Conservation (phyloP, 2,329 filamentous ascomycete genomes). For the Aureobasidium pullulans region DNA sequence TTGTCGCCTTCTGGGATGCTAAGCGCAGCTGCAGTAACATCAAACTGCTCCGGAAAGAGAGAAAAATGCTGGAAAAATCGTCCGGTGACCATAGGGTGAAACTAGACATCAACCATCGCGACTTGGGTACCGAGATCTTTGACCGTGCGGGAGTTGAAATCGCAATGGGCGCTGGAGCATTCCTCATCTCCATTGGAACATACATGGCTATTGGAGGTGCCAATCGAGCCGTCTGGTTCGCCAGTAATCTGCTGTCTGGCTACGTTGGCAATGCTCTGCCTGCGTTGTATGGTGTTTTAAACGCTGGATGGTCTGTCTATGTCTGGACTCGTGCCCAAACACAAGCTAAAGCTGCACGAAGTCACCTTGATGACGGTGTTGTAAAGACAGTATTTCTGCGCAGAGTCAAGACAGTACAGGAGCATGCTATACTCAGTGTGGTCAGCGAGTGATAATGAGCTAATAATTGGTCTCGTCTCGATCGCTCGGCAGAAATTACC, state of each 20-base stretch:
- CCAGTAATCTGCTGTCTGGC: conserved; percentile 48
- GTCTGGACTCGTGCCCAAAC: conserved; percentile 35
- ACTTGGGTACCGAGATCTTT: conserved; percentile 45
- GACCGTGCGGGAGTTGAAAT: conserved; percentile 47
- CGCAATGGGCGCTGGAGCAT: conserved; percentile 42
- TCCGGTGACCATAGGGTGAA: conserved; percentile 22
- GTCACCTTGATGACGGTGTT: not conserved
- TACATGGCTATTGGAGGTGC: conserved; percentile 48
- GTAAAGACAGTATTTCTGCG: not conserved
- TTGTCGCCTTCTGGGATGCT: conserved; percentile 42
- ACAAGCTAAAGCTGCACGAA: conserved; percentile 25
- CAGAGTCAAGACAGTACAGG: not conserved
- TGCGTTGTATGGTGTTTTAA: conserved; percentile 43
- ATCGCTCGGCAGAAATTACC: too few relatives aligned
- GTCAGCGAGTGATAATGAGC: too few relatives aligned
- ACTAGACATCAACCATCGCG: conserved; percentile 40
- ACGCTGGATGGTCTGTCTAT: conserved; percentile 42
- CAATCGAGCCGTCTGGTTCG: conserved; percentile 34
- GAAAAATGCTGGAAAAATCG: conserved; percentile 24
- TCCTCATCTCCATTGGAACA: conserved; percentile 46
- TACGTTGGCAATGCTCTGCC: conserved; percentile 48
- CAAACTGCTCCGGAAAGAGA: conserved; percentile 37
- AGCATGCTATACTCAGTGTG: not conserved
- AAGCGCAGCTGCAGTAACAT: conserved; percentile 41
- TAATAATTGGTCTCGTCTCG: too few relatives aligned